Conservation (phyloP, 192 early-diverging fungal species). For the Rhizophlyctis rosea region DNA sequence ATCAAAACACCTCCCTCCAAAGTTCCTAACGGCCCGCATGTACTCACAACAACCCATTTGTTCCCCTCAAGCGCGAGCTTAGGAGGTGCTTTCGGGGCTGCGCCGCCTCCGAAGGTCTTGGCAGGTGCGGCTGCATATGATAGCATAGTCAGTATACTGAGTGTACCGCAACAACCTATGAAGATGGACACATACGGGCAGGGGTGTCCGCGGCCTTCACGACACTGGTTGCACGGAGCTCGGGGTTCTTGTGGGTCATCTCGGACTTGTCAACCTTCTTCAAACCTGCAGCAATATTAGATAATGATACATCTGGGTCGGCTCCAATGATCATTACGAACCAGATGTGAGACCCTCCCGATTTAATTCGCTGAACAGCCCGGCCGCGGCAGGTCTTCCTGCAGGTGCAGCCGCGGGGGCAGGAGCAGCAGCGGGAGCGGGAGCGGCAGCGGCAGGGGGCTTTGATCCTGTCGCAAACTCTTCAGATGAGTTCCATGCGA, state of each 20-base stretch:
- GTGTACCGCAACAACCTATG: no score
- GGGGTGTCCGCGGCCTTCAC: slow-evolving; percentile 41
- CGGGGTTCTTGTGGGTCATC: slow-evolving; percentile 99
- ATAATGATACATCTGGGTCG: slow-evolving; percentile 23
- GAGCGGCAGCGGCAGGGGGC: slow-evolving; percentile 29
- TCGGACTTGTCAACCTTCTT: slow-evolving; percentile 91
- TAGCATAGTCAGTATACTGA: no score
- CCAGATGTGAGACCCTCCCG: slow-evolving; percentile 55
- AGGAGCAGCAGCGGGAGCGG: slow-evolving; percentile 38
- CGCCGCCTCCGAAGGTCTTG: slow-evolving; percentile 21
- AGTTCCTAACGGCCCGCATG: slow-evolving; percentile 5
- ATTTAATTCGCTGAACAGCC: slow-evolving; percentile 86
- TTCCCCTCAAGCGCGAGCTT: slow-evolving; percentile 79
- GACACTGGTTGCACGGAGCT: slow-evolving; percentile 63
- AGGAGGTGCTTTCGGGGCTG: slow-evolving; percentile 68
- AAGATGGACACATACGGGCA: slow-evolving; percentile 7
- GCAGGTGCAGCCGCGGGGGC: slow-evolving; percentile 30
- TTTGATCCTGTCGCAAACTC: slow-evolving; percentile 11
- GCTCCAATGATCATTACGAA: slow-evolving; percentile 55
- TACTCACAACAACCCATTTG: slow-evolving; percentile 81
- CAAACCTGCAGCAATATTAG: slow-evolving; percentile 49
- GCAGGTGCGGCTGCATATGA: slow-evolving; percentile 39
- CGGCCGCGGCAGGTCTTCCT: slow-evolving; percentile 20
- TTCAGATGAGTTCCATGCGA: no score
- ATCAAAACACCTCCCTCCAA: not conserved